A percentile compares a stretch with the other conserved stretches of the same genome.
These are phyloP conservation scores for Suillus paluster DNA, from an alignment of 768 basidiomycete species.

Conservation along the genomic window DNA sequence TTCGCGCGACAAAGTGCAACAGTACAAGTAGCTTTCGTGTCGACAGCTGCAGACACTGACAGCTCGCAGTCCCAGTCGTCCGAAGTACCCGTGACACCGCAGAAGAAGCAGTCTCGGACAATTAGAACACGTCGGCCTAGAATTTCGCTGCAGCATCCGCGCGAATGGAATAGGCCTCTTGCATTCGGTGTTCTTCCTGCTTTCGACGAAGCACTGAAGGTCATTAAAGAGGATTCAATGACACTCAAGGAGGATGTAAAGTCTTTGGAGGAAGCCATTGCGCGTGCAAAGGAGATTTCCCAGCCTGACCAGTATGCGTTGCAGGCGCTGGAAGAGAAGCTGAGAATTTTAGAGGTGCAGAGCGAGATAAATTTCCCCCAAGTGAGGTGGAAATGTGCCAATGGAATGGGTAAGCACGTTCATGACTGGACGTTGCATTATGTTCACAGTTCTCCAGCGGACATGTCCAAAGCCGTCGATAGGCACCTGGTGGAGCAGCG, in stretches of 20 bases:
- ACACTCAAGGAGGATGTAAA: conserved; percentile 41
- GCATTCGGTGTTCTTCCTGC: conserved; percentile 67
- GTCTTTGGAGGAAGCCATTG: conserved; percentile 23
- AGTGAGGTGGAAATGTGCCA: conserved; percentile 75
- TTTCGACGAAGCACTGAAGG: conserved; percentile 83
- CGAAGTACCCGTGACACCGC: conserved; percentile 2
- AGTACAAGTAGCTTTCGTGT: conserved; percentile 15
- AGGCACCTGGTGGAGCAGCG: conserved; percentile 81
- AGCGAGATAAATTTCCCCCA: conserved; percentile 85
- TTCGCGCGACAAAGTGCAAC: conserved; percentile 13
- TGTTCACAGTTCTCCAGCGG: conserved; percentile 44
- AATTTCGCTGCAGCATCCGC: conserved; percentile 55
- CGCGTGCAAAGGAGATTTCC: conserved; percentile 26
- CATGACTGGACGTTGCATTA: conserved; percentile 1
- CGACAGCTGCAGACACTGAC: conserved; percentile 7
- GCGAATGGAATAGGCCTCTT: conserved; percentile 69
- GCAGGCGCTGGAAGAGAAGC: conserved; percentile 50
- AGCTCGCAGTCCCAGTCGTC: neutral
- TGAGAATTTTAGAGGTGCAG: conserved; percentile 73
- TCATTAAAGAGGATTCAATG: conserved; percentile 66
- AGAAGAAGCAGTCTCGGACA: conserved; percentile 16
- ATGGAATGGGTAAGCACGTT: conserved; percentile 72
- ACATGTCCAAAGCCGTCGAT: conserved; percentile 71
- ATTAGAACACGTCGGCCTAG: conserved; percentile 47
- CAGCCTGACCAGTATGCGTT: conserved; percentile 41